Percentiles rank a stretch among this genome's conserved stretches.
phyloP scores from a whole-genome alignment of 306 rosid species.

The Heteromeles arbutifolia region DNA sequence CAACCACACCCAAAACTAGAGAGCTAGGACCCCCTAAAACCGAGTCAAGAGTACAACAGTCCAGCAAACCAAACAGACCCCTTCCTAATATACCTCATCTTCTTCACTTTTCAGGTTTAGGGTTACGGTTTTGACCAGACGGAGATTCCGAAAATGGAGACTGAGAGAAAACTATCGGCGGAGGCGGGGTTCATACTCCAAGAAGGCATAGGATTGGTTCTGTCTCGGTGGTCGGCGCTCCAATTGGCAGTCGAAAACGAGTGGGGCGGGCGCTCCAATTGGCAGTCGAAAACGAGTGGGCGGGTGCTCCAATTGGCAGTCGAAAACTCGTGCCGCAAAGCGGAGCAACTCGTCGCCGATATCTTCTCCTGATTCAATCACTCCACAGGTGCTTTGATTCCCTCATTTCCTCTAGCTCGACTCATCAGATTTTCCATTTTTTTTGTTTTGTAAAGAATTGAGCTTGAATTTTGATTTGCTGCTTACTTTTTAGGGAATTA shows the following conservation, averaged over 20 bases:
- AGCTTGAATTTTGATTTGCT: not conserved
- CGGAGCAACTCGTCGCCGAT: conserved; percentile 32
- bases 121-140: not conserved
- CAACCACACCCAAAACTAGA: no score
- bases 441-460: not conserved
- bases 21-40: not conserved
- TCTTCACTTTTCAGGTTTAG: not conserved
- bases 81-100: not conserved
- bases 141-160: not conserved
- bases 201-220: conserved; percentile 42
- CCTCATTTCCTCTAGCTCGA: not conserved
- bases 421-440: not conserved
- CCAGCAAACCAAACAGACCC: not conserved
- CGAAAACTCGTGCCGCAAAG: conserved; percentile 43
- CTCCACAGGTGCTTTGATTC: conserved; percentile 27
- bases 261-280: no score
- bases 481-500: not conserved
- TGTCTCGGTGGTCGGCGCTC: conserved; percentile 54
- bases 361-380: conserved; percentile 44
- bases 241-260: no score
- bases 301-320: no score
- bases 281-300: no score
- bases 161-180: conserved; percentile 5
- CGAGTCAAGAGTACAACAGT: not conserved
- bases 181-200: conserved; percentile 20